These are phyloP conservation scores for Suhomyces sp. DNA, from an alignment of 805 yeast species.

Conservation along the genomic window DNA sequence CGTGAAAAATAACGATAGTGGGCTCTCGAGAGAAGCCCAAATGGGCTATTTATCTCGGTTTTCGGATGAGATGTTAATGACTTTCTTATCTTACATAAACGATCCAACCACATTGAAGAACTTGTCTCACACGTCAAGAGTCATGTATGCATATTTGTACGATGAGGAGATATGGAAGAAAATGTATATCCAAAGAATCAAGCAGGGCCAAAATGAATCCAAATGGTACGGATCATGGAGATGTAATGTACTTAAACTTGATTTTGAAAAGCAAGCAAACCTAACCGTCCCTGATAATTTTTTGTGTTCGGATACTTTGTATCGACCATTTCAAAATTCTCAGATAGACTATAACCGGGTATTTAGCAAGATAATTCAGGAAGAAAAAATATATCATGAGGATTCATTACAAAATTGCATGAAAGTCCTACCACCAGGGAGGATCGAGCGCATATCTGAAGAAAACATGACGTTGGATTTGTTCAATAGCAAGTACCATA, in stretches of 20 bases:
- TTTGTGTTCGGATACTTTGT: slow-evolving; percentile 73
- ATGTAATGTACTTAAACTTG: slow-evolving; percentile 47
- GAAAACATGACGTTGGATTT: slow-evolving; percentile 35
- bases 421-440: slow-evolving; percentile 29
- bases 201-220: slow-evolving; percentile 10
- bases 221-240: slow-evolving; percentile 85
- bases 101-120: slow-evolving; percentile 46
- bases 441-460: slow-evolving; percentile 55
- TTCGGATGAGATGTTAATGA: slow-evolving; percentile 63
- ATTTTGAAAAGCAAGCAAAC: slow-evolving; percentile 37
- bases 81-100: slow-evolving; percentile 48
- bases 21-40: slow-evolving; percentile 23
- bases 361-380: slow-evolving; percentile 47
- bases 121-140: slow-evolving; percentile 59
- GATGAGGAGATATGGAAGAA: slow-evolving; percentile 83
- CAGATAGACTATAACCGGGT: slow-evolving; percentile 57
- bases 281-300: slow-evolving; percentile 47
- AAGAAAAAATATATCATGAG: slow-evolving; percentile 37
- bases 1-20: slow-evolving; percentile 11
- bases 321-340: slow-evolving; percentile 80
- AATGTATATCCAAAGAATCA: slow-evolving; percentile 34
- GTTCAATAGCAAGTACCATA: slow-evolving; percentile 47
- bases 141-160: slow-evolving; percentile 66
- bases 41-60: slow-evolving; percentile 54
- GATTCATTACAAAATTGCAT: slow-evolving; percentile 15